Evolutionary conservation across 805 yeast genomes (phyloP).

Genomic region (Candida tibetensis): DNA sequence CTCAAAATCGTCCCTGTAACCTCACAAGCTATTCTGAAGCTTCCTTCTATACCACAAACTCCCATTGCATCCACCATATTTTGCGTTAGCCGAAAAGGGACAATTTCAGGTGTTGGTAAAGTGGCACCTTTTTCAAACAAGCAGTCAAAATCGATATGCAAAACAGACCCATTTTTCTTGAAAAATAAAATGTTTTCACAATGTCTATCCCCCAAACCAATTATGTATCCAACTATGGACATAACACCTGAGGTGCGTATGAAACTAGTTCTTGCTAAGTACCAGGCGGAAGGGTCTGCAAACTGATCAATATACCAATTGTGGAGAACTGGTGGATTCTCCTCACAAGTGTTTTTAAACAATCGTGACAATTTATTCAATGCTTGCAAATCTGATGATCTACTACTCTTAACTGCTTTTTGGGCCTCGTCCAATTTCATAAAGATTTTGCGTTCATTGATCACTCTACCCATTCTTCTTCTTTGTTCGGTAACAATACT

Average conservation of each 20-base stretch:
- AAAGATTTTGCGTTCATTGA: conserved; percentile 23
- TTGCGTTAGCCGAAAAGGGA: conserved; percentile 88
- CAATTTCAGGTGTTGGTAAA: conserved; percentile 80
- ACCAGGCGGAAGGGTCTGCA: conserved; percentile 90
- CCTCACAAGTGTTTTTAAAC: conserved; percentile 26
- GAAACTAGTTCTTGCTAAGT: conserved; percentile 68
- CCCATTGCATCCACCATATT: conserved; percentile 91
- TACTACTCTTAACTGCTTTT: conserved; percentile 15
- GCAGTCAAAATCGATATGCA: conserved; percentile 97
- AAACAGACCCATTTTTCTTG: conserved; percentile 68
- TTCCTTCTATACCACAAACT: conserved; percentile 83
- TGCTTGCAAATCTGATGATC: conserved; percentile 8
- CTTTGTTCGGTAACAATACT: conserved; percentile 40
- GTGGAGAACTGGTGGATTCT: conserved; percentile 68
- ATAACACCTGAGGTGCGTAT: conserved; percentile 87
- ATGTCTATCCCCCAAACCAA: conserved; percentile 96
- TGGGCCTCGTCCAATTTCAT: conserved; percentile 26
- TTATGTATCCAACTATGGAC: conserved; percentile 93
- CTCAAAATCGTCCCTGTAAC: conserved; percentile 73
- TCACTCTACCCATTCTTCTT: conserved; percentile 18
- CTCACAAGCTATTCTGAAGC: conserved; percentile 82
- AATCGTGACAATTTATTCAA: conserved; percentile 18
- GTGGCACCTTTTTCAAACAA: conserved; percentile 83
- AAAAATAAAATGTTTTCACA: conserved; percentile 84
- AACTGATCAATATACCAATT: conserved; percentile 87